A percentile compares a stretch with the other conserved stretches of the same genome.
These are phyloP conservation scores for Pleurotus ostreatus DNA, from an alignment of 768 basidiomycete species.

Conservation along the genomic window DNA sequence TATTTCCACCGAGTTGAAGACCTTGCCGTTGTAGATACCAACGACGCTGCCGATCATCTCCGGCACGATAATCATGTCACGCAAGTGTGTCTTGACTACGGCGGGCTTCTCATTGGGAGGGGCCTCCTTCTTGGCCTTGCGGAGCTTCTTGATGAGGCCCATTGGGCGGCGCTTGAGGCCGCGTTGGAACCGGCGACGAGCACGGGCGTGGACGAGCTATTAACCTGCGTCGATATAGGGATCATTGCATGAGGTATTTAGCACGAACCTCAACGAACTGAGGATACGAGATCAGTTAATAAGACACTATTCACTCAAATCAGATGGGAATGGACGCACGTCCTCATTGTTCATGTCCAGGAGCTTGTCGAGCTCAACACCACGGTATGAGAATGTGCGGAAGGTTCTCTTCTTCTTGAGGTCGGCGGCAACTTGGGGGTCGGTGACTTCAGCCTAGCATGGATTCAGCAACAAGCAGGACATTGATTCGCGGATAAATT, in stretches of 20 bases:
- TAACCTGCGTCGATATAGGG: background rate
- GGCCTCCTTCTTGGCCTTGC: constrained; percentile 99
- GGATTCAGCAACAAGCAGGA: constrained; percentile 12
- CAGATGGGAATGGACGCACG: constrained; percentile 43
- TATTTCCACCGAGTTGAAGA: constrained; percentile 96
- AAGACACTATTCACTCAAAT: background rate
- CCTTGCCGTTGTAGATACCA: constrained; percentile 98
- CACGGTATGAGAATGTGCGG: constrained; percentile 98
- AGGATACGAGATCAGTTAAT: background rate
- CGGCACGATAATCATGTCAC: constrained; percentile 99
- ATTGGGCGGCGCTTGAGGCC: constrained; percentile 98
- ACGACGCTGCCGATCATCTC: constrained; percentile 99
- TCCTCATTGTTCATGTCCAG: constrained; percentile 95
- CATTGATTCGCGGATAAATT: background rate
- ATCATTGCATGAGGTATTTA: background rate
- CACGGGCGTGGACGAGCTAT: constrained; percentile 96
- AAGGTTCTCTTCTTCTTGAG: constrained; percentile 99
- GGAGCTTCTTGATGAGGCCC: constrained; percentile 99
- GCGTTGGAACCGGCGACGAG: constrained; percentile 97
- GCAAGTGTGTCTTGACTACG: constrained; percentile 98
- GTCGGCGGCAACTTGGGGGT: constrained; percentile 91
- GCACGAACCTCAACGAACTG: constrained; percentile 77
- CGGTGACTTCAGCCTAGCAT: constrained; percentile 82
- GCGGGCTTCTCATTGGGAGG: constrained; percentile 98
- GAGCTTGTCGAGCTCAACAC: constrained; percentile 97